Conservation (phyloP, 495 filamentous ascomycete genomes). For the Hyaloscypha variabilis region DNA sequence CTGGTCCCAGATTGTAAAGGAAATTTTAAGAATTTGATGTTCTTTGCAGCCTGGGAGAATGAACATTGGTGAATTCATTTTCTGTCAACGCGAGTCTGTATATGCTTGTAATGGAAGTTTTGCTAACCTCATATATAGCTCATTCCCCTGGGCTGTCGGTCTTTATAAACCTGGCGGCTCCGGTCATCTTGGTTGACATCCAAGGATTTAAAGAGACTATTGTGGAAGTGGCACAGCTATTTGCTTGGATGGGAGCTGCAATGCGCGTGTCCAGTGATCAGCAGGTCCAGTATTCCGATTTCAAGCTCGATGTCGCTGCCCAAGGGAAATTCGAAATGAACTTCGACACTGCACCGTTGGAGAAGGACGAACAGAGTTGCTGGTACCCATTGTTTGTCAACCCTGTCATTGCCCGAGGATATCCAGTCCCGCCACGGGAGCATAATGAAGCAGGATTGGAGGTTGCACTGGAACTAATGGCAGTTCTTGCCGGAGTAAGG, state of each 20-base stretch:
- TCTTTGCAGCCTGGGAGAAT: background rate
- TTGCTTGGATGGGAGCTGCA: background rate
- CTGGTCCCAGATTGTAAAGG: background rate
- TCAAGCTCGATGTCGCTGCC: background rate
- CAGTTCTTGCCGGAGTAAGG: background rate
- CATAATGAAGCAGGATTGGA: background rate
- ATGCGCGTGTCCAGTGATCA: background rate
- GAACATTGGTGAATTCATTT: background rate
- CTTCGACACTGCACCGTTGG: background rate
- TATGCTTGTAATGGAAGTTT: background rate
- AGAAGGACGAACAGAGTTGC: background rate
- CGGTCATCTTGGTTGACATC: background rate
- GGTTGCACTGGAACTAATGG: background rate
- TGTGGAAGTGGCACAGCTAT: background rate
- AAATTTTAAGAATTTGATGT: background rate
- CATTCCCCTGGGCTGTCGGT: background rate
- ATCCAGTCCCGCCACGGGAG: background rate
- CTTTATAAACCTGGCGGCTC: background rate
- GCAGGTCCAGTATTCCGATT: background rate
- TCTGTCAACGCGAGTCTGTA: background rate
- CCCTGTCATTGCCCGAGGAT: background rate
- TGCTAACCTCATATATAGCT: background rate
- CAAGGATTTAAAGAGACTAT: background rate
- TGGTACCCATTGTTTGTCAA: background rate
- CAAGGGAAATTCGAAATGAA: background rate